phyloP scores from a whole-genome alignment of 2,329 filamentous ascomycete species.

The Colletotrichum plurivorum region DNA sequence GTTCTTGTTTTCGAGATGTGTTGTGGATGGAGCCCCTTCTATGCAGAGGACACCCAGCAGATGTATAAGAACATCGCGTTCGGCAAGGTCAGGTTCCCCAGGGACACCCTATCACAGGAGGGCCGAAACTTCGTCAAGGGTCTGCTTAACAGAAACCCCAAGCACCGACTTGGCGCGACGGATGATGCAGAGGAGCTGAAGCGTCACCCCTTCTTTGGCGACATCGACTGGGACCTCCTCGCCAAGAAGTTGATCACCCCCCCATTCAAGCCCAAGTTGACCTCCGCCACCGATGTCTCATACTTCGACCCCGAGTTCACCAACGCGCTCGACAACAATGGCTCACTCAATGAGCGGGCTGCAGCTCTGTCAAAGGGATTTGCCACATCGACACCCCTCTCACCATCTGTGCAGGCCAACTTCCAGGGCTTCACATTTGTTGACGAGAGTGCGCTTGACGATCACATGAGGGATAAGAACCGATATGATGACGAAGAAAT shows the following conservation, averaged over 20 bases:
- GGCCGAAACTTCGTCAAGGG: constrained; percentile 99
- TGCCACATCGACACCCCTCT: constrained; percentile 90
- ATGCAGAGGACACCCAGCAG: constrained; percentile 98
- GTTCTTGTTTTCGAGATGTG: constrained; percentile 99
- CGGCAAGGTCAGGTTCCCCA: constrained; percentile 95
- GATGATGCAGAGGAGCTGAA: constrained; percentile 95
- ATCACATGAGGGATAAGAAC: constrained; percentile 76
- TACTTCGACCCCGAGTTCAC: constrained; percentile 99
- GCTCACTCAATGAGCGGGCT: constrained; percentile 91
- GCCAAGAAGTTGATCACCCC: constrained; percentile 93
- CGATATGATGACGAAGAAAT: constrained; percentile 70
- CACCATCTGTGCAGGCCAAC: constrained; percentile 96
- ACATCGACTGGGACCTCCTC: constrained; percentile 93
- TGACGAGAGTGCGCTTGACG: constrained; percentile 95
- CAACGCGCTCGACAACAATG: constrained; percentile 88
- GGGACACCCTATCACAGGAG: constrained; percentile 93
- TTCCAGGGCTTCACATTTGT: constrained; percentile 99
- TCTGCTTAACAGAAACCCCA: constrained; percentile 95
- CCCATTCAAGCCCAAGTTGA: constrained; percentile 97
- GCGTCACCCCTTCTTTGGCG: constrained; percentile 92
- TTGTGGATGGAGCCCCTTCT: constrained; percentile 99
- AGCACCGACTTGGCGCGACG: constrained; percentile 91
- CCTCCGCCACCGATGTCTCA: constrained; percentile 94
- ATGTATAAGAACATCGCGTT: constrained; percentile 99
- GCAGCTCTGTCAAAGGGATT: constrained; percentile 88